phyloP scores from a whole-genome alignment of 192 early-diverging fungal species.

The Podila epigama region DNA sequence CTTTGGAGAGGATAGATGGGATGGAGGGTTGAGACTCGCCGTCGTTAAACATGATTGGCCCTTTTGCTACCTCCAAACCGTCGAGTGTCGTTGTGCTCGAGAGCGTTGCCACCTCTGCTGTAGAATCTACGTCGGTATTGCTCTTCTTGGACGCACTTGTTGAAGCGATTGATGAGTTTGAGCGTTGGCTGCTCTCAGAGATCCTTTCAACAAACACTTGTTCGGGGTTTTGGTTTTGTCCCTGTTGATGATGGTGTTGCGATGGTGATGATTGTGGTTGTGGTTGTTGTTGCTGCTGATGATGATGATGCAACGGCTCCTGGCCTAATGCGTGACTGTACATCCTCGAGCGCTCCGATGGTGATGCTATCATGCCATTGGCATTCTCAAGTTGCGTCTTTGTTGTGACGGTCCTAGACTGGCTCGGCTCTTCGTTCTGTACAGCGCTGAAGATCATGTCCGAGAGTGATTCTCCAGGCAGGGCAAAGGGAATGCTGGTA shows the following conservation, averaged over 20 bases:
- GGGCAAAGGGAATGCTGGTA: conserved; percentile 5
- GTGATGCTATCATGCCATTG: background rate
- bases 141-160: background rate
- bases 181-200: background rate
- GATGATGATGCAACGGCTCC: too few relatives aligned
- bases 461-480: conserved; percentile 27
- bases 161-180: background rate
- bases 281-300: too few relatives aligned
- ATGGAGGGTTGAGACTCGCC: background rate
- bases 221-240: background rate
- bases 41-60: background rate
- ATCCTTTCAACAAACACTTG: background rate
- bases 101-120: conserved; percentile 8
- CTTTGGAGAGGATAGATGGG: background rate
- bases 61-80: background rate
- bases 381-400: too few relatives aligned
- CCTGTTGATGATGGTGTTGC: background rate
- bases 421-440: background rate
- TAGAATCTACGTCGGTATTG: conserved; percentile 4
- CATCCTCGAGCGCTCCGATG: too few relatives aligned
- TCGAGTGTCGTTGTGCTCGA: conserved; percentile 22
- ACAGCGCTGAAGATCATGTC: conserved; percentile 37
- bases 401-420: background rate
- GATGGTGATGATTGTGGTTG: too few relatives aligned
- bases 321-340: too few relatives aligned